A percentile compares a stretch with the other conserved stretches of the same genome.
These are phyloP conservation scores for Metschnikowia lachancei DNA, from an alignment of 805 yeast species.

Conservation along the genomic window DNA sequence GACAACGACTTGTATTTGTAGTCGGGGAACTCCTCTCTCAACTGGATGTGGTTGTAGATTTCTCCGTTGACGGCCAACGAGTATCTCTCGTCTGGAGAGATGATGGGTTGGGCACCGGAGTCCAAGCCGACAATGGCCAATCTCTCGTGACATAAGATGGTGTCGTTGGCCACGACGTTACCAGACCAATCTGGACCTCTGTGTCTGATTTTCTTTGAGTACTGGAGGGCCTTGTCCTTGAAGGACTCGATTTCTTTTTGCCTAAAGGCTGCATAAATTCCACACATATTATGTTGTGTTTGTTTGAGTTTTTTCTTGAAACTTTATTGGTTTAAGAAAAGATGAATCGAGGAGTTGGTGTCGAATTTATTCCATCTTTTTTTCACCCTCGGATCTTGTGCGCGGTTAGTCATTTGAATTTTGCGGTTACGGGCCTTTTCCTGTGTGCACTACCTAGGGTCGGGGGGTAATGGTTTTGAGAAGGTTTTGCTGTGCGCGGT, in stretches of 20 bases:
- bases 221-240: conserved; percentile 84
- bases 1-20: conserved; percentile 81
- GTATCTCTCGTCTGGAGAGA: conserved; percentile 70
- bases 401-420: conserved; percentile 8
- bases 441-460: neutral
- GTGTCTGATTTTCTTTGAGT: conserved; percentile 92
- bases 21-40: conserved; percentile 71
- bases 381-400: conserved; percentile 14
- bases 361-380: neutral
- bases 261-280: conserved; percentile 90
- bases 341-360: neutral
- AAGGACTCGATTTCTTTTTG: conserved; percentile 76
- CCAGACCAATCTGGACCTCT: conserved; percentile 99
- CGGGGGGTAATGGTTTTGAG: neutral
- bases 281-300: conserved; percentile 68
- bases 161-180: conserved; percentile 77
- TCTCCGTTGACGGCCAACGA: conserved; percentile 93
- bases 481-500: no score
- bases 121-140: conserved; percentile 96
- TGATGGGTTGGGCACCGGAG: conserved; percentile 97
- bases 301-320: neutral
- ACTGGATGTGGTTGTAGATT: conserved; percentile 91
- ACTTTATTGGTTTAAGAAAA: neutral
- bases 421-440: neutral
- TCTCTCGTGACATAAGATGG: conserved; percentile 92